Base-by-base conservation (phyloP, 2,329 filamentous ascomycete genomes). In the Neopestalotiopsis rosae region DNA sequence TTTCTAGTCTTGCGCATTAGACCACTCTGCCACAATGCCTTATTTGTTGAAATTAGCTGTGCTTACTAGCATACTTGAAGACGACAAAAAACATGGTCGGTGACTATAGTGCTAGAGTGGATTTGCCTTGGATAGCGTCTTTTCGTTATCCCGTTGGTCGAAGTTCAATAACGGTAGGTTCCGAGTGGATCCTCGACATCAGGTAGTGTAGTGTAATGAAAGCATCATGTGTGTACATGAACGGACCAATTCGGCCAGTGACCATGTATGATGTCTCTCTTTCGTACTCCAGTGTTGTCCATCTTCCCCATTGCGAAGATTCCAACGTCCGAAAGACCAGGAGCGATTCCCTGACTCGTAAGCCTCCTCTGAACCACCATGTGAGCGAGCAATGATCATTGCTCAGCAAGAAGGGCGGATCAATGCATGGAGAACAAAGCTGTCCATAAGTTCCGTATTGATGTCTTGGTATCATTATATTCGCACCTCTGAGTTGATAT, bases 1-100 rank as follows among this genome's bases (percentile, higher is more conserved):
- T 52, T 52, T 52, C 45, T 52, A 52, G 45, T 52, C 45, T 52
- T 52, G 45, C 45, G 45, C 45, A 52, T 52, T 52, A 52, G 45
- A 52, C 45, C 45, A 52, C 45, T 52, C 45, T 52, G 45, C 45
- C 45, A 52, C 45, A 52, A 52, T 17, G 20, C 45, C 45, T 52
- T 24, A 20, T 20, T 24, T 24, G 45, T 9, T 52, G 45, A 52
- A 9, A 10, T 3, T 10, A 7, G 4, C 7, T 0, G 45, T 52
- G 17, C 5, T 9, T 3, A 52, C 7, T 10, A 20, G 45, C 9
- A 24, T 52, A 52, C 20, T 9, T 52, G 9, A n/a, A 28, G 24
- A 28, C 17, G 45, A 52, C 17, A 52, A 10, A 20, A 52, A 52
- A 17, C 17, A 9, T 20, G 45, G 45, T 52, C 45, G 45, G 45